These are phyloP conservation scores for Lipomyces japonicus DNA, from an alignment of 805 yeast species.

Conservation along the genomic window DNA sequence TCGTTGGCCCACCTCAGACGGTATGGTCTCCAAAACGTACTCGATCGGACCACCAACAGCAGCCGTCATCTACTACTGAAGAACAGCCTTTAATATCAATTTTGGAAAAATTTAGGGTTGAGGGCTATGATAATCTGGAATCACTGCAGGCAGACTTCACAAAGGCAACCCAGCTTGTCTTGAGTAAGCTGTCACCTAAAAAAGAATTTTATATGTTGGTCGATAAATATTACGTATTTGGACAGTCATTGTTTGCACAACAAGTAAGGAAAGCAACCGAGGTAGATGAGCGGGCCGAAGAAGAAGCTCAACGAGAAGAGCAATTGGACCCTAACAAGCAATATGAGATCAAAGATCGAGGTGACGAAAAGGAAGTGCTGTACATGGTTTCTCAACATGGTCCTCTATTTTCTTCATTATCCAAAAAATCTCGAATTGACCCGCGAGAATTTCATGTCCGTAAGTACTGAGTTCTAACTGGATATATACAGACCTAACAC, in stretches of 20 bases:
- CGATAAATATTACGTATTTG: constrained; percentile 15
- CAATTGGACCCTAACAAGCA: constrained; percentile 3
- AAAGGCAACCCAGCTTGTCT: constrained; percentile 10
- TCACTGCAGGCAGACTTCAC: constrained; percentile 15
- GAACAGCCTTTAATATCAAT: constrained; percentile 8
- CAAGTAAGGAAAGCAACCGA: background rate
- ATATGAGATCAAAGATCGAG: constrained; percentile 18
- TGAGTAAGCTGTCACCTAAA: constrained; percentile 12
- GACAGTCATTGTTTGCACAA: constrained; percentile 14
- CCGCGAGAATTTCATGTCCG: constrained; percentile 66
- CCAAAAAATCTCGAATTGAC: constrained; percentile 68
- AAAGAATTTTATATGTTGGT: constrained; percentile 9
- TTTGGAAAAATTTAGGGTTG: constrained; percentile 14
- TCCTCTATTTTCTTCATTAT: constrained; percentile 75
- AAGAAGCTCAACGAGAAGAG: constrained; percentile 3
- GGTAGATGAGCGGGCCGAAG: constrained; percentile 3
- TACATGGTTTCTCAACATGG: constrained; percentile 58
- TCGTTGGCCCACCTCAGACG: constrained; percentile 5
- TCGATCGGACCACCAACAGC: constrained; percentile 2
- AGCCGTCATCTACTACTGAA: background rate
- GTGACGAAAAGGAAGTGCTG: constrained; percentile 50
- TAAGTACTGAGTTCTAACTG: constrained; percentile 34
- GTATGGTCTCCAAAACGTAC: constrained; percentile 5
- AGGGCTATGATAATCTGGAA: constrained; percentile 9
- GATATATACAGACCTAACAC: too few relatives aligned